Conservation (phyloP, 2,329 filamentous ascomycete genomes). For the Amauroascus niger region DNA sequence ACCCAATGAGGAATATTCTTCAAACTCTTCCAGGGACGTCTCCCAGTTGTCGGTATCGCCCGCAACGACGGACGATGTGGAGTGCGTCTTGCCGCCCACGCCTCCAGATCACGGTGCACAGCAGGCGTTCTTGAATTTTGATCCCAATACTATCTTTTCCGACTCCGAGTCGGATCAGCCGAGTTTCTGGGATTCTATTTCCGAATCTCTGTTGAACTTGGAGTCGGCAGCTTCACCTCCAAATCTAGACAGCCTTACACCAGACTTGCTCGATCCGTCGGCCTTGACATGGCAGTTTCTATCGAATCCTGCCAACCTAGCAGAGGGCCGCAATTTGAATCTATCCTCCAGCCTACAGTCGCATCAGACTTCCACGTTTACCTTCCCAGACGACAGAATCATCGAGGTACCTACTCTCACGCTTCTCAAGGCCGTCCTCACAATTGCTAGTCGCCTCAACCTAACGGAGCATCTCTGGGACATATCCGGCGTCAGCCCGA, state of each 20-base stretch:
- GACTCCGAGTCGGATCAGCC: neutral
- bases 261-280: slow-evolving; percentile 6
- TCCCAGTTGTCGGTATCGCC: neutral
- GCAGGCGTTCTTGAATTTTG: neutral
- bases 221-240: slow-evolving; percentile 9
- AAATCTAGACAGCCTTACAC: slow-evolving; percentile 1
- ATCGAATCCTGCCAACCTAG: slow-evolving; percentile 9
- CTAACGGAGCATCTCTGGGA: slow-evolving; percentile 39
- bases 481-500: slow-evolving; percentile 41
- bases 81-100: neutral
- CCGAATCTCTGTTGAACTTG: neutral
- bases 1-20: neutral
- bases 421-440: slow-evolving; percentile 40
- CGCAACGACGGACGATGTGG: neutral
- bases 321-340: slow-evolving; percentile 7
- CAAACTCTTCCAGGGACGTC: neutral
- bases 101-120: neutral
- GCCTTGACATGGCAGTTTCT: slow-evolving; percentile 14
- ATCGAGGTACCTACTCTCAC: slow-evolving; percentile 43
- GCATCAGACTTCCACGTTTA: slow-evolving; percentile 22
- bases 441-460: slow-evolving; percentile 42
- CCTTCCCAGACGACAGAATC: slow-evolving; percentile 41
- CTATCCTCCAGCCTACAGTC: slow-evolving; percentile 19
- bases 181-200: slow-evolving; percentile 1
- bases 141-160: neutral